phyloP scores from a whole-genome alignment of 345 rosid genomes.

The Moricandia arvensis region DNA sequence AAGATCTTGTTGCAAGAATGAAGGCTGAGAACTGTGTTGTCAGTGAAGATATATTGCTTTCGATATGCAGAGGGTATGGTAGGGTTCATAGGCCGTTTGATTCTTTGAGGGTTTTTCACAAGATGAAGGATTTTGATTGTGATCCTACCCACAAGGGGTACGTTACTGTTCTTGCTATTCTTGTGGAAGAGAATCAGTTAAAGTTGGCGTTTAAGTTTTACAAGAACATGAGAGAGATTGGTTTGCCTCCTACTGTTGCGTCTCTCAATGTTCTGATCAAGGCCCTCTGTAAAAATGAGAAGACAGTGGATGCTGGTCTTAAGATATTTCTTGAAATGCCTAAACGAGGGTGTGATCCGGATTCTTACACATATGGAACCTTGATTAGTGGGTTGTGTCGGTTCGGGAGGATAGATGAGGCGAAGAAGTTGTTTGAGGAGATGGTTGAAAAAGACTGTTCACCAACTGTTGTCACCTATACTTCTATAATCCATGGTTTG shows the following conservation, averaged over 20 bases:
- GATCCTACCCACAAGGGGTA: constrained; percentile 54
- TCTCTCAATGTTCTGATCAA: constrained; percentile 86
- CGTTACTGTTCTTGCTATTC: constrained; percentile 59
- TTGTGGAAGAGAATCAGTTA: constrained; percentile 77
- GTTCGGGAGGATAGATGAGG: constrained; percentile 60
- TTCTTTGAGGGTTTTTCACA: constrained; percentile 62
- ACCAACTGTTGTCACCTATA: constrained; percentile 83
- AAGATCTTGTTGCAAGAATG: constrained; percentile 70
- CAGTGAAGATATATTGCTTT: constrained; percentile 59
- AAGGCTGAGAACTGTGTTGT: constrained; percentile 51
- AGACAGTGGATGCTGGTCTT: constrained; percentile 64
- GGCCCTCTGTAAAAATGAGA: constrained; percentile 68
- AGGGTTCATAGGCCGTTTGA: constrained; percentile 74
- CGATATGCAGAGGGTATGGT: constrained; percentile 71
- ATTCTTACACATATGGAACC: constrained; percentile 87
- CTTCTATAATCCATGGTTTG: constrained; percentile 64
- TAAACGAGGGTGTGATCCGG: constrained; percentile 59
- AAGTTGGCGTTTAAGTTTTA: constrained; percentile 65
- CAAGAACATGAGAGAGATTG: constrained; percentile 59
- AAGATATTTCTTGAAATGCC: constrained; percentile 83
- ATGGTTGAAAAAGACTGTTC: constrained; percentile 67
- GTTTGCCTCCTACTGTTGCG: constrained; percentile 55
- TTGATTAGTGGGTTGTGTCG: constrained; percentile 78
- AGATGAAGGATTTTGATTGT: constrained; percentile 65
- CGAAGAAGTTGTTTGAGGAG: constrained; percentile 64